A percentile compares a stretch with the other conserved stretches of the same genome.
phyloP scores from a whole-genome alignment of 345 rosid genomes.

The Aegle marmelos region DNA sequence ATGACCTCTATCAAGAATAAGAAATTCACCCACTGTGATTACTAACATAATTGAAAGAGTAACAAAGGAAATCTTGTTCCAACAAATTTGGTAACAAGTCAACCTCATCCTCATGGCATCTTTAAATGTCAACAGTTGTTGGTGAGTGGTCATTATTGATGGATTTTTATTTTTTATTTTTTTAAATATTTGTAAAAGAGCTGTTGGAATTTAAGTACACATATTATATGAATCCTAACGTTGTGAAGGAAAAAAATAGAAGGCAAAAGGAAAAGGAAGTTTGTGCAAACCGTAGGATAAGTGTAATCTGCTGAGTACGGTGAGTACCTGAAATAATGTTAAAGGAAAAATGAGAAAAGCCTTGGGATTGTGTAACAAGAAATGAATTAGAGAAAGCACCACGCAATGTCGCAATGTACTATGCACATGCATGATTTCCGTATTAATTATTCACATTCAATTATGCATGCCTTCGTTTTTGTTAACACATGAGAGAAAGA shows the following conservation, averaged over 20 bases:
- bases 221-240: constrained; percentile 9
- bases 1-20: no score
- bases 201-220: no score
- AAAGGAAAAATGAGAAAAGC: neutral
- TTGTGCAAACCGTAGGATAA: constrained; percentile 76
- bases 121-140: neutral
- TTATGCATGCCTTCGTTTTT: neutral
- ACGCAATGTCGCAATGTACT: no score
- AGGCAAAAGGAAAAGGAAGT: constrained; percentile 10
- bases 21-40: neutral
- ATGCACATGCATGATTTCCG: no score
- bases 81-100: constrained; percentile 9
- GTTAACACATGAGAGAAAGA: constrained; percentile 3
- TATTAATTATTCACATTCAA: no score
- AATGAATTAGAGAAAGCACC: no score
- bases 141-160: constrained; percentile 9
- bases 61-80: neutral
- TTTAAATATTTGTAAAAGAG: no score
- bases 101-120: neutral
- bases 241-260: constrained; percentile 7
- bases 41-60: neutral
- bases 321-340: constrained; percentile 66
- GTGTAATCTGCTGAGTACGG: constrained; percentile 83
- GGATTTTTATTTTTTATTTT: neutral
- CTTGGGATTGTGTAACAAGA: no score